Evolutionary conservation across 345 rosid genomes (phyloP), one percentile per base, ranked within the genome.

Genomic region (Bruguiera parviflora): DNA sequence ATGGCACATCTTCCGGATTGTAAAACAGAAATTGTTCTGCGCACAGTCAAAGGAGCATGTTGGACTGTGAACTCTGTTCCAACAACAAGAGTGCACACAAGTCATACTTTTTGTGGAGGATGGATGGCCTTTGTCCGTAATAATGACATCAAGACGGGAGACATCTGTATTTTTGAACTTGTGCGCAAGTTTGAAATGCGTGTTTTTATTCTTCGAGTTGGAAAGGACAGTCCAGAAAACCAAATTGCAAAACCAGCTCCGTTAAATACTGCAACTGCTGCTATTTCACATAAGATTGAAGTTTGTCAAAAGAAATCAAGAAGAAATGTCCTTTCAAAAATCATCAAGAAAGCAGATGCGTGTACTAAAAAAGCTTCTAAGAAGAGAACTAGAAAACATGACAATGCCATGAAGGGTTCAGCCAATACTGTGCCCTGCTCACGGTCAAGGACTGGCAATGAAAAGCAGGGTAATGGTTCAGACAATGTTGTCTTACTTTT

Each of bases 11-110:
- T 87, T 43, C 89, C 92, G 8, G 68, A 79, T 39, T 82, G 78
- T 72, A 87, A 76, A 75, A 80, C 83, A 65, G 87, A 83, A 70
- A 79, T 87, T 75, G 76, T 80, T 52, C 91, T 85, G n/a, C 74
- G 82, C 65, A 83, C 83, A n/a, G 58, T 81, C 68, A 81, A 83
- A 78, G 87, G 87, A 68, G 82, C 66, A 61, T 73, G 70, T 71
- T 87, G 89, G 89, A 78, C 79, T 28, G 89, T 85, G 74, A 87
- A 84, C 71, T 84, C 91, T 47, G 85, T 87, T 65, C 89, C 92
- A 47, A 83, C 92, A 71, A 85, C 89, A 51, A 85, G 79, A 77
- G 92, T 85, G 57, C 92, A 87, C 70, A 83, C 88, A 53, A 83
- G 83, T 71, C 89, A 87, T 81, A 87, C 92, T 53, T 77, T 85